Evolutionary conservation across 208 protist genomes (phyloP).

Genomic region (Leishmania tarentolae): DNA sequence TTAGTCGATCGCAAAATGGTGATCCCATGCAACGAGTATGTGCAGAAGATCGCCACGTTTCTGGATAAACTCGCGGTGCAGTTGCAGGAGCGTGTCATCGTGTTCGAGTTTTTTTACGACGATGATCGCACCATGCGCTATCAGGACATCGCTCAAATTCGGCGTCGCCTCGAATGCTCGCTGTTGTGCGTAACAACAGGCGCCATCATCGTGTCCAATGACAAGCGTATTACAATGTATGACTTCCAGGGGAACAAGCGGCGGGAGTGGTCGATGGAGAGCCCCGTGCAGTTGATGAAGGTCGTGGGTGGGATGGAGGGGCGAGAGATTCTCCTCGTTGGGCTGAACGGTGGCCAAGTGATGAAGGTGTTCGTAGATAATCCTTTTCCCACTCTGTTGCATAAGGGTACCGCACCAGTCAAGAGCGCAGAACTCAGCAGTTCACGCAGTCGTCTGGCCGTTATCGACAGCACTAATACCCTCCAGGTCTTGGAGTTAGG

Average conservation of each 20-base stretch:
- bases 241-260: slow-evolving; percentile 91
- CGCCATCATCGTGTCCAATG: slow-evolving; percentile 92
- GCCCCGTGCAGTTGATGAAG: slow-evolving; percentile 94
- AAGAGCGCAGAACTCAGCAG: slow-evolving; percentile 92
- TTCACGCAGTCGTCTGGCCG: slow-evolving; percentile 88
- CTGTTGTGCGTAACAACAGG: slow-evolving; percentile 92
- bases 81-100: slow-evolving; percentile 91
- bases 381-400: slow-evolving; percentile 93
- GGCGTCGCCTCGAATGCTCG: slow-evolving; percentile 91
- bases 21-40: slow-evolving; percentile 95
- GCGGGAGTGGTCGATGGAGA: slow-evolving; percentile 95
- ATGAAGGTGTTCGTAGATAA: slow-evolving; percentile 97
- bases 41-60: slow-evolving; percentile 95
- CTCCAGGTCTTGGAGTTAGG: slow-evolving; percentile 90
- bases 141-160: slow-evolving; percentile 92
- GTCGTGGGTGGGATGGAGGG: slow-evolving; percentile 90
- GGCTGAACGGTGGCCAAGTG: slow-evolving; percentile 90
- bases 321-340: slow-evolving; percentile 93
- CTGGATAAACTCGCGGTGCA: slow-evolving; percentile 94
- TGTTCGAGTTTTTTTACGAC: slow-evolving; percentile 95
- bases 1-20: slow-evolving; percentile 78
- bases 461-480: slow-evolving; percentile 92
- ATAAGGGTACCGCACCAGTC: slow-evolving; percentile 80
- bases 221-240: slow-evolving; percentile 87
- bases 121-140: slow-evolving; percentile 88